These are phyloP conservation scores for Allantophomopsis cytisporea DNA, from an alignment of 2,329 filamentous ascomycete genomes.

Conservation along the genomic window DNA sequence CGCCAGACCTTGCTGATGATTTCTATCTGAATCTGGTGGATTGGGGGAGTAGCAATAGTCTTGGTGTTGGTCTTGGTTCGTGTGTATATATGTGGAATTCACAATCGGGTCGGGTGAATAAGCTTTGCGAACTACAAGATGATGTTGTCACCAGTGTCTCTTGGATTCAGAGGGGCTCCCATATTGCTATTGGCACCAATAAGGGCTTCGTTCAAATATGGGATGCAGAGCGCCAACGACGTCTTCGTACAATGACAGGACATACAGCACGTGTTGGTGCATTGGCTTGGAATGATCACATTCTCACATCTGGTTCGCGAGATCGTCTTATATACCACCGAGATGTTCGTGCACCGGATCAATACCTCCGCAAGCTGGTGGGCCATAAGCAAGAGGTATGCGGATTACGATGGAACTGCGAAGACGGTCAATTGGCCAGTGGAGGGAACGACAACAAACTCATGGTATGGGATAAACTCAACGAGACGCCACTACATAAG, in stretches of 20 bases:
- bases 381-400: constrained; percentile 98
- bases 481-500: constrained; percentile 83
- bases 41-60: constrained; percentile 89
- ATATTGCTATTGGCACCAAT: constrained; percentile 87
- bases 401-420: constrained; percentile 91
- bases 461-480: constrained; percentile 95
- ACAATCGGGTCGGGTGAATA: constrained; percentile 78
- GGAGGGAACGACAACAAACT: constrained; percentile 98
- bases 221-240: constrained; percentile 79
- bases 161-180: constrained; percentile 96
- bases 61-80: constrained; percentile 83
- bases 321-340: constrained; percentile 92
- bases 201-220: constrained; percentile 95
- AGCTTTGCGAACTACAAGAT: constrained; percentile 82
- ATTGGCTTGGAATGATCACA: constrained; percentile 95
- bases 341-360: constrained; percentile 84
- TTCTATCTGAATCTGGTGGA: constrained; percentile 97
- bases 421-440: constrained; percentile 87
- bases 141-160: constrained; percentile 94
- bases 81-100: constrained; percentile 99
- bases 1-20: constrained; percentile 89
- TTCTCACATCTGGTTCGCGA: constrained; percentile 86
- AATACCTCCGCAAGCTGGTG: constrained; percentile 74
- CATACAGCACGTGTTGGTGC: constrained; percentile 89
- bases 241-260: constrained; percentile 90